phyloP scores from a whole-genome alignment of 176 grass and related monocot genomes.

The Oryza meridionalis region DNA sequence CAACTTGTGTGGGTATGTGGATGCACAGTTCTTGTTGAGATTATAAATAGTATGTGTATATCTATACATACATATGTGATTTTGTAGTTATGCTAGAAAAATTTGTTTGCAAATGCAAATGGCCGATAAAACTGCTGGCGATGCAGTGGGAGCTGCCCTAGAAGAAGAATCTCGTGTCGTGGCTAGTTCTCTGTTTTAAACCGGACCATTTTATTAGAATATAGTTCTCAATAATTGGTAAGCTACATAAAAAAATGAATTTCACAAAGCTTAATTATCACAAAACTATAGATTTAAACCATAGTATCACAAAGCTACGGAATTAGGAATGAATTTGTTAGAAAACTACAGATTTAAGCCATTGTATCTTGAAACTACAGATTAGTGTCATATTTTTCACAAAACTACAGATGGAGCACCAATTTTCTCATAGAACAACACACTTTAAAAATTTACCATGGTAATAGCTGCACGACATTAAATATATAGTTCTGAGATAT shows the following conservation, averaged over 20 bases:
- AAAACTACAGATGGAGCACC: no score
- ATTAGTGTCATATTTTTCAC: no score
- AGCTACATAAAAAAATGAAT: not conserved
- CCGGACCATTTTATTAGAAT: not conserved
- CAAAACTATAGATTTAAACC: no score
- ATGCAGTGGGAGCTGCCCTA: not conserved
- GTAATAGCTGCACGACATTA: no score
- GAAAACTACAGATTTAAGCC: no score
- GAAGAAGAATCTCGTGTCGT: not conserved
- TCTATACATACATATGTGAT: not conserved
- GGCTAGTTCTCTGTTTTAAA: not conserved
- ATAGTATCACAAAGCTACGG: no score
- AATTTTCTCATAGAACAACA: no score
- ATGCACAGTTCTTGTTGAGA: not conserved
- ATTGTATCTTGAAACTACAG: no score
- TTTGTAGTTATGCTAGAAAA: not conserved
- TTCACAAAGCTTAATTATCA: no score
- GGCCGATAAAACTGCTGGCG: not conserved
- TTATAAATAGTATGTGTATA: not conserved
- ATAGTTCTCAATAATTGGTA: not conserved
- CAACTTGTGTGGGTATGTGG: not conserved
- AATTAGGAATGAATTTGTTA: no score
- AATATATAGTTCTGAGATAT: no score
- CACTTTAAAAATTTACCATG: no score
- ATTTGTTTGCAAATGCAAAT: not conserved